phyloP scores from a whole-genome alignment of 2,329 filamentous ascomycete genomes.

The Aspergillus texensis region DNA sequence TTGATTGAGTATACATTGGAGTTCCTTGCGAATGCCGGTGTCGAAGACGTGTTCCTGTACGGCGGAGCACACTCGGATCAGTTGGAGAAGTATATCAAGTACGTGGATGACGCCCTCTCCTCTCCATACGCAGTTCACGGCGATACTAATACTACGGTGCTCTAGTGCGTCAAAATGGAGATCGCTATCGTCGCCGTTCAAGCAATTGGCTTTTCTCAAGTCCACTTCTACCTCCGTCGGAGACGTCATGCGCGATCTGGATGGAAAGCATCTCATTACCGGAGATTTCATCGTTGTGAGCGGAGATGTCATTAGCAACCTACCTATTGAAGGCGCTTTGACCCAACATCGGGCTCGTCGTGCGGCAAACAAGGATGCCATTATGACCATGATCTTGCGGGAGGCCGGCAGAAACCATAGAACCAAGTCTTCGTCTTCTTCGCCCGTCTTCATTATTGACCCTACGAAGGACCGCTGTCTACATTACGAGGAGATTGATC shows the following conservation, averaged over 20 bases:
- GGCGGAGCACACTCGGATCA: constrained; percentile 84
- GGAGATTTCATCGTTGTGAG: constrained; percentile 93
- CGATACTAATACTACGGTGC: constrained; percentile 7
- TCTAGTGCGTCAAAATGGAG: constrained; percentile 71
- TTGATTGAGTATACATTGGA: constrained; percentile 98
- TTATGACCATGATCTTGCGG: constrained; percentile 93
- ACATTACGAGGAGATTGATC: constrained; percentile 90
- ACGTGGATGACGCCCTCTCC: constrained; percentile 20
- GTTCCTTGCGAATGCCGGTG: constrained; percentile 90
- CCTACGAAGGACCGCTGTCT: constrained; percentile 77
- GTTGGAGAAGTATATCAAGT: constrained; percentile 82
- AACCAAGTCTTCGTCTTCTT: constrained; percentile 74
- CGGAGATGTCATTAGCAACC: constrained; percentile 88
- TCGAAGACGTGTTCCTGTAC: constrained; percentile 93
- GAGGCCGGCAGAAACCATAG: constrained; percentile 75
- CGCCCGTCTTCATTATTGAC: constrained; percentile 85
- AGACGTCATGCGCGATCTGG: constrained; percentile 91
- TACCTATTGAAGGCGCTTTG: constrained; percentile 78
- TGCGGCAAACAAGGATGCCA: constrained; percentile 84
- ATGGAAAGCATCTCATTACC: constrained; percentile 79
- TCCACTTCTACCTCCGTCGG: constrained; percentile 86
- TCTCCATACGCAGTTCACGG: not conserved
- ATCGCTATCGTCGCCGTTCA: constrained; percentile 75
- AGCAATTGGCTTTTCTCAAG: constrained; percentile 78
- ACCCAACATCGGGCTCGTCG: constrained; percentile 78